phyloP scores from a whole-genome alignment of 306 rosid species.

The Hylodesmum podocarpum region DNA sequence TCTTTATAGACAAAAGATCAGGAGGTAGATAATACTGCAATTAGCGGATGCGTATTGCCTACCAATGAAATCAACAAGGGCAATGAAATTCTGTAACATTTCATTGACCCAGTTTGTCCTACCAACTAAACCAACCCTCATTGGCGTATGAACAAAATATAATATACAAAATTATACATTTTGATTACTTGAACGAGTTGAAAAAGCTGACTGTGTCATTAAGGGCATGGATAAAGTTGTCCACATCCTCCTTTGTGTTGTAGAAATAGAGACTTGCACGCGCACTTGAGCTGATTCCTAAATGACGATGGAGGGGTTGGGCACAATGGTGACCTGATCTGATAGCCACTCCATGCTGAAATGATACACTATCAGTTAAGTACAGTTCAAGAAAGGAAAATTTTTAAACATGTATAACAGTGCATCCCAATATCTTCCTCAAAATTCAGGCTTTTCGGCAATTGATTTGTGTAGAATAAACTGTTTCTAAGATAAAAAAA shows the following conservation, averaged over 20 bases:
- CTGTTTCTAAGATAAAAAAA: slow-evolving; percentile 2
- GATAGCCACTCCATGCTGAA: slow-evolving; percentile 97
- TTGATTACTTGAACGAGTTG: slow-evolving; percentile 60
- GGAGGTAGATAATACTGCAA: not conserved
- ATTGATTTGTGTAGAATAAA: not conserved
- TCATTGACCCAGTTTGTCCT: slow-evolving; percentile 1
- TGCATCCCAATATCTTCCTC: not conserved
- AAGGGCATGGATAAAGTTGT: slow-evolving; percentile 65
- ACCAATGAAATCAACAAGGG: not conserved
- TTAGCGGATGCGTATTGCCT: not conserved
- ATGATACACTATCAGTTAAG: slow-evolving; percentile 15
- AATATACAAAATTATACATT: slow-evolving; percentile 19
- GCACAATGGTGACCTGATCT: slow-evolving; percentile 99
- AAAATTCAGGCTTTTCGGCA: not conserved
- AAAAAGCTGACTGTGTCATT: slow-evolving; percentile 81
- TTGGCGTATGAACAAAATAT: slow-evolving; percentile 4
- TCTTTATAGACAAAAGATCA: not conserved
- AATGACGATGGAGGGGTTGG: slow-evolving; percentile 81
- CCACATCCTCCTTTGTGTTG: slow-evolving; percentile 85
- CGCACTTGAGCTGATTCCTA: slow-evolving; percentile 77
- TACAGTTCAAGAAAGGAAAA: slow-evolving; percentile 1
- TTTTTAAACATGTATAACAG: slow-evolving; percentile 6
- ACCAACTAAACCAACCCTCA: slow-evolving; percentile 16
- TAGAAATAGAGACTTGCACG: slow-evolving; percentile 87
- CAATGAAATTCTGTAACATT: slow-evolving; percentile 18